Base-by-base conservation (phyloP, 208 protist genomes). In the Herpetomonas tarakana region DNA sequence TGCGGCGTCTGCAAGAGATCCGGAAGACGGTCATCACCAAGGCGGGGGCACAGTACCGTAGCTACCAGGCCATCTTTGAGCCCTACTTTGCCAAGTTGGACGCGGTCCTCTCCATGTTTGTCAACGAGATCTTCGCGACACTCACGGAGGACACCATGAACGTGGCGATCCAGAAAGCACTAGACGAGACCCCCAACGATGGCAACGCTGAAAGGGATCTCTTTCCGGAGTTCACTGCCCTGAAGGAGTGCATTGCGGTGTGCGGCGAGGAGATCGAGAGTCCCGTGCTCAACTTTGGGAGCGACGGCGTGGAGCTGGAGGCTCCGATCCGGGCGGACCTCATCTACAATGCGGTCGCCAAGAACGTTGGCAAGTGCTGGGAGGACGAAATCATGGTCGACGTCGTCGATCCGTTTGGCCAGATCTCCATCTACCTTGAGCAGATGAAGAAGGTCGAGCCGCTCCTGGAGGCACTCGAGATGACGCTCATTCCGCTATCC, bases 31-130 rank as follows among this genome's bases (percentile, higher is more conserved):
- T 95, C 21, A 82, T 83, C 60, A 73, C 72, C 14, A 83, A 83
- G 52, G 72, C 81, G 24, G 77, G 73, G 2, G 64, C 65, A 16
- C 65, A 86, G 51, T 87, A 86, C 56, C 67, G 63, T 18, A 81
- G 60, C 49, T 92, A 81, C 52, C 69, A 88, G 50, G 57, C 67
- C 52, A 71, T 87, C n/a, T 95, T 93, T 57, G 81, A 91, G 49
- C 89, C 89, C 11, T 95, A 92, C 71, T 95, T 95, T 75, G 71
- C 82, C 3, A 95, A 95, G 65, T 75, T 92, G 0, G 83, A 95
- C 50, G 70, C 74, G 0, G 79, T 92, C 18, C 63, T 86, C 12
- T 65, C 65, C 4, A 76, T 90, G 56, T 86, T 95, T 68, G 81
- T 91, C 1, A 52, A 69, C 30, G 78, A 86, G 41, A 58, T 93